Evolutionary conservation across 2,329 filamentous ascomycete species (phyloP).

Genomic region (Venturia effusa): DNA sequence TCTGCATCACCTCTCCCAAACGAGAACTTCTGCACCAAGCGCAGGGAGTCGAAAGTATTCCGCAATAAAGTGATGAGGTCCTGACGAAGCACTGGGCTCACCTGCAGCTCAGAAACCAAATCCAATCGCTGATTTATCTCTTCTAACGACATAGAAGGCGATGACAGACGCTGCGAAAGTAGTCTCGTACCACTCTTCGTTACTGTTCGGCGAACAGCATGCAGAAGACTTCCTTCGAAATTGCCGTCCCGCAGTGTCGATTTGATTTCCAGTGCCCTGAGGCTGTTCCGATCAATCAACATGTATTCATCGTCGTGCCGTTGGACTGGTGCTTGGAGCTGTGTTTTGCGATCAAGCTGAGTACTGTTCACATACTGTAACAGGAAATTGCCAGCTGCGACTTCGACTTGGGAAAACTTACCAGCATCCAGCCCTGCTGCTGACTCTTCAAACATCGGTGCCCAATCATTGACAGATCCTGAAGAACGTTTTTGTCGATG

Average conservation of each 20-base stretch:
- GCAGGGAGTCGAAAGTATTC: conserved; percentile 73
- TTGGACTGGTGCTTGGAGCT: conserved; percentile 71
- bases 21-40: conserved; percentile 87
- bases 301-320: conserved; percentile 68
- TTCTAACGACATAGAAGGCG: conserved; percentile 76
- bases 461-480: conserved; percentile 53
- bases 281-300: conserved; percentile 83
- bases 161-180: conserved; percentile 67
- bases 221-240: conserved; percentile 74
- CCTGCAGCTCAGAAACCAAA: conserved; percentile 65
- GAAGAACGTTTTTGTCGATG: conserved; percentile 39
- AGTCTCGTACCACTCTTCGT: conserved; percentile 85
- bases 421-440: conserved; percentile 43
- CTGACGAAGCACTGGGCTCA: conserved; percentile 57
- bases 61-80: conserved; percentile 57
- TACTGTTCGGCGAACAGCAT: conserved; percentile 79
- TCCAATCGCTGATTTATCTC: conserved; percentile 73
- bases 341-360: conserved; percentile 68
- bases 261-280: conserved; percentile 81
- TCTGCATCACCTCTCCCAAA: conserved; percentile 86
- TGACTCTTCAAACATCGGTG: conserved; percentile 63
- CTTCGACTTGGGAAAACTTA: conserved; percentile 57
- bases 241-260: conserved; percentile 71
- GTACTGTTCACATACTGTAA: conserved; percentile 70
- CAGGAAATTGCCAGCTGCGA: conserved; percentile 67